A percentile compares a stretch with the other conserved stretches of the same genome.
Conservation (phyloP, 176 grass and related monocot genomes). For the Avena insularis region DNA sequence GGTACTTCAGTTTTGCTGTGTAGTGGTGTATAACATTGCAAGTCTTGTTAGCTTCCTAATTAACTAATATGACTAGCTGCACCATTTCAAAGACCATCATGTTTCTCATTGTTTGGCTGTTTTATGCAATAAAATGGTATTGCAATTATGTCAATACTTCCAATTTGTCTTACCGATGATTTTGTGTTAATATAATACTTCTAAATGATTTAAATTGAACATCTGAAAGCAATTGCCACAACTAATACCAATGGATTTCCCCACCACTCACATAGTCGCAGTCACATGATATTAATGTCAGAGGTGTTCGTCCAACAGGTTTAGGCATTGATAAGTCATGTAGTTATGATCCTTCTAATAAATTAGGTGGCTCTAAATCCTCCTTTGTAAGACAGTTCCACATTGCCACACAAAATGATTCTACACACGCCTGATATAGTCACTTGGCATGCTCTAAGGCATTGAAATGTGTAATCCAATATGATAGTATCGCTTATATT, state of each 20-base stretch:
- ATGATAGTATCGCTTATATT: neutral
- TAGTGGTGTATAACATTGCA: constrained; percentile 8
- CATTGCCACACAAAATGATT: neutral
- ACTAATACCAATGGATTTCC: constrained; percentile 18
- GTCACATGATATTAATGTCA: constrained; percentile 13
- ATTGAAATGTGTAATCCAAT: neutral
- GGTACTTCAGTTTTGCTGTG: neutral
- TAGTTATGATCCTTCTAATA: constrained; percentile 28
- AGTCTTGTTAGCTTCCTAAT: constrained; percentile 9
- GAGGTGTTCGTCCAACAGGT: neutral
- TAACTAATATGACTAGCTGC: neutral
- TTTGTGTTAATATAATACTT: constrained; percentile 4
- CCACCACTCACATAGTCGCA: neutral
- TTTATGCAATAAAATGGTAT: neutral
- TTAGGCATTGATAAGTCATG: constrained; percentile 26
- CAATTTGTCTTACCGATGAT: neutral
- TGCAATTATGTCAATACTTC: neutral
- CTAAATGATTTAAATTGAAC: constrained; percentile 25
- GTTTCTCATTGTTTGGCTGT: constrained; percentile 3
- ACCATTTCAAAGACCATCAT: neutral
- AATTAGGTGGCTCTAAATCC: constrained; percentile 8
- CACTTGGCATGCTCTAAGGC: neutral
- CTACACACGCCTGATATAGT: neutral
- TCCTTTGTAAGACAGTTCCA: neutral
- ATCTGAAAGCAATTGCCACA: constrained; percentile 5